These are phyloP conservation scores for Tubosaeta brunneosetosa DNA, from an alignment of 768 basidiomycete genomes.

Conservation along the genomic window DNA sequence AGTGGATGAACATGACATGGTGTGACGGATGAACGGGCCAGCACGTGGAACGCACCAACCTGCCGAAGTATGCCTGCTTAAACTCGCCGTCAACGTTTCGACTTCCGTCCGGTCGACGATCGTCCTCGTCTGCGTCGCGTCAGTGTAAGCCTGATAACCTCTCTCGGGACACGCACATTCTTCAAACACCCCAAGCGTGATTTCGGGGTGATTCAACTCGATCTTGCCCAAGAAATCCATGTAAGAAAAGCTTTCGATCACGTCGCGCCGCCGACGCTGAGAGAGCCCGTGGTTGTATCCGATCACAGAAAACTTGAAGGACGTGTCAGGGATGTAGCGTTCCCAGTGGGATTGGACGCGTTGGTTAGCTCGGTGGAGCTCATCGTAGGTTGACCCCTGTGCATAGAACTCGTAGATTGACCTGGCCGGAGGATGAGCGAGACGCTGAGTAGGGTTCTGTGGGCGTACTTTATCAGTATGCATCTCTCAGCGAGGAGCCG, in stretches of 20 bases:
- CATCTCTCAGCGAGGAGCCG: conserved; percentile 68
- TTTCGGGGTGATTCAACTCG: conserved; percentile 73
- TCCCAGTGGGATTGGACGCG: conserved; percentile 48
- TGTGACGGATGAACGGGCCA: not conserved
- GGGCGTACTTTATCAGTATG: conserved; percentile 73
- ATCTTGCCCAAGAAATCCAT: conserved; percentile 82
- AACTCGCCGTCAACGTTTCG: conserved; percentile 66
- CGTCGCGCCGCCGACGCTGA: conserved; percentile 54
- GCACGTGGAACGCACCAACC: conserved; percentile 62
- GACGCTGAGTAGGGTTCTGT: not conserved
- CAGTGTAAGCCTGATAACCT: not conserved
- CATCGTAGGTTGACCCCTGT: conserved; percentile 61
- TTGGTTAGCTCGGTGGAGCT: conserved; percentile 57
- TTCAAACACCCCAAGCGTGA: conserved; percentile 72
- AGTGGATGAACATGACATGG: not conserved
- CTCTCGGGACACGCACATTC: conserved; percentile 60
- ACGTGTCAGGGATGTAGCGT: conserved; percentile 56
- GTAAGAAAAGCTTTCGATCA: conserved; percentile 79
- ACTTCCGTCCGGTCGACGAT: conserved; percentile 42
- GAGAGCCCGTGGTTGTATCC: conserved; percentile 74
- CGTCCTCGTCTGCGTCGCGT: conserved; percentile 42
- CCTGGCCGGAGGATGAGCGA: conserved; percentile 36
- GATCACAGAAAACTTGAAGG: conserved; percentile 77
- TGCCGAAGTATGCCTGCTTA: conserved; percentile 73
- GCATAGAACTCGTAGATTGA: conserved; percentile 77